Percentiles rank a stretch among this genome's conserved stretches.
phyloP scores from a whole-genome alignment of 129 eudicot genomes.

The Flaveria sonorensis region DNA sequence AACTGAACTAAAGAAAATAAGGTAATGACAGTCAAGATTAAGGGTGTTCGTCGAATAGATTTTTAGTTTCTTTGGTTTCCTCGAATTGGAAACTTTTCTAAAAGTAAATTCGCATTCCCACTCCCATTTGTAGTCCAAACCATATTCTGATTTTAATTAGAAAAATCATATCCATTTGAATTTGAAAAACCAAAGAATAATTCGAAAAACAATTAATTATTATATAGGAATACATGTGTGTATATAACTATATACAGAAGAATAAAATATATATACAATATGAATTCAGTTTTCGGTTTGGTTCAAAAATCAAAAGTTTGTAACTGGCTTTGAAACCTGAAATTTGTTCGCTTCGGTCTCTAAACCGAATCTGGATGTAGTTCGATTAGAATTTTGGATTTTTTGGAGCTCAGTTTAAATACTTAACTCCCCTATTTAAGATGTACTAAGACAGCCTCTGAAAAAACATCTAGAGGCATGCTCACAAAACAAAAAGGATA shows the following conservation, averaged over 20 bases:
- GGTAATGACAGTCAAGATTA: not conserved
- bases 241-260: not conserved
- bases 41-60: not conserved
- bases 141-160: not conserved
- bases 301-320: too few species aligned
- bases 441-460: not conserved
- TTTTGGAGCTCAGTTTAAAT: too few species aligned
- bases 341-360: too few species aligned
- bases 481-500: not conserved
- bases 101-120: not conserved
- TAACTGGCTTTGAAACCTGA: too few species aligned
- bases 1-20: not conserved
- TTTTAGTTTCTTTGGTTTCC: not conserved
- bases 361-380: too few species aligned
- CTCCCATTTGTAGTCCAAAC: not conserved
- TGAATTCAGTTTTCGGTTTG: too few species aligned
- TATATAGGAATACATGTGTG: not conserved
- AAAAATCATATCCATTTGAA: not conserved
- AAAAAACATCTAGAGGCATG: slow-evolving; percentile 1
- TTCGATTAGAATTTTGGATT: too few species aligned
- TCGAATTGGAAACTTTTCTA: not conserved
- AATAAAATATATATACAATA: not conserved
- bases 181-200: not conserved
- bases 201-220: not conserved
- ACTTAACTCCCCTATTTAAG: too few species aligned